phyloP scores from a whole-genome alignment of 306 rosid genomes.

The Biancaea sappan region DNA sequence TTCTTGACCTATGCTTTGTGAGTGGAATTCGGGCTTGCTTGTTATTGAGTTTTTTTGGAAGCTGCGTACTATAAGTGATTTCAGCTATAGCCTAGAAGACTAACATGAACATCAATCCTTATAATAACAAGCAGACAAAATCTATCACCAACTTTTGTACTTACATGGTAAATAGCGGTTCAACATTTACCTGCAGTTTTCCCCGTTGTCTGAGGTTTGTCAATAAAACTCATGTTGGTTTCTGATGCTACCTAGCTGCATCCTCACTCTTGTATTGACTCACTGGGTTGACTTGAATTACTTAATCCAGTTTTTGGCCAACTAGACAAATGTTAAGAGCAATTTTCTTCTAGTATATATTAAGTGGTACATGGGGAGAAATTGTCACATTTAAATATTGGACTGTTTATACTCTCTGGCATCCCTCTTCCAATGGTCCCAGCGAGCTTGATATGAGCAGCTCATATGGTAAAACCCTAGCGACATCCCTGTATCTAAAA shows the following conservation, averaged over 20 bases:
- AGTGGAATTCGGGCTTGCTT: background rate
- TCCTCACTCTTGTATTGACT: background rate
- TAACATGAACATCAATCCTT: background rate
- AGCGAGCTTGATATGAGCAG: constrained; percentile 41
- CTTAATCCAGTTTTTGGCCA: background rate
- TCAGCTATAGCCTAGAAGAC: background rate
- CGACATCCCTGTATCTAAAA: constrained; percentile 41
- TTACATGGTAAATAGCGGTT: background rate
- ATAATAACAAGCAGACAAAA: background rate
- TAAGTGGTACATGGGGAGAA: background rate
- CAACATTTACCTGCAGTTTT: background rate
- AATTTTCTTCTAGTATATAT: background rate
- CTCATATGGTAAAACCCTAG: constrained; percentile 37
- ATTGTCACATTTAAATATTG: background rate
- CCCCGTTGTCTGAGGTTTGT: background rate
- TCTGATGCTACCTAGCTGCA: background rate
- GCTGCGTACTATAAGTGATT: background rate
- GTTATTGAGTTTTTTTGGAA: background rate
- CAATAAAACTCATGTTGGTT: background rate
- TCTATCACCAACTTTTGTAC: background rate
- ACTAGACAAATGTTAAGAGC: background rate
- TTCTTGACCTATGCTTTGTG: background rate
- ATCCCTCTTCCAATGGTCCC: constrained; percentile 45
- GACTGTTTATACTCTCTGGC: constrained; percentile 44
- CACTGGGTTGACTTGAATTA: background rate